Evolutionary conservation across 1,284 basidiomycete species (phyloP).

Genomic region (Malassezia furfur): DNA sequence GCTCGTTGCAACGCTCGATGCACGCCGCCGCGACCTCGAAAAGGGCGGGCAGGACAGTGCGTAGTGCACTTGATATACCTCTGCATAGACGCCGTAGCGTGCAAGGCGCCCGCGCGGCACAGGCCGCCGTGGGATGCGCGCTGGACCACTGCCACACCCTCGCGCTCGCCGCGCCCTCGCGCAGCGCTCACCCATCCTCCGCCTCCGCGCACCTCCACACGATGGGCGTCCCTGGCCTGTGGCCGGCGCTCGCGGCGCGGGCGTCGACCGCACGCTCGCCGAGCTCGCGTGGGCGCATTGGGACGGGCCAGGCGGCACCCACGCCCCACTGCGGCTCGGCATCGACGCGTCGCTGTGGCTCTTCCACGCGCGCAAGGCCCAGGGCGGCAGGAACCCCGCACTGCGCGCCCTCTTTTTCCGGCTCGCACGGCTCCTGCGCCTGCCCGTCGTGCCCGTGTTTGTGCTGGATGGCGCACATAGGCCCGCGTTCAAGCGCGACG

Average conservation of each 20-base stretch:
- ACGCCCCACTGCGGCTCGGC: slow-evolving; percentile 21
- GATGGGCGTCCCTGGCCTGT: slow-evolving; percentile 40
- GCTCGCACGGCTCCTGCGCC: slow-evolving; percentile 60
- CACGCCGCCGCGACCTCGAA: slow-evolving; percentile 35
- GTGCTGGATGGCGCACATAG: slow-evolving; percentile 85
- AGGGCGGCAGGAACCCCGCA: slow-evolving; percentile 51
- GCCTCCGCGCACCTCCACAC: too few species aligned
- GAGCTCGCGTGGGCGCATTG: slow-evolving; percentile 21
- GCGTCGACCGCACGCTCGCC: slow-evolving; percentile 23
- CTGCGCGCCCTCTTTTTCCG: slow-evolving; percentile 53
- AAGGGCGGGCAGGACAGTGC: background rate
- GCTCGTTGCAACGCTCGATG: slow-evolving; percentile 38
- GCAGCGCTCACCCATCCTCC: too few species aligned
- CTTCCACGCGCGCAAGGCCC: slow-evolving; percentile 50
- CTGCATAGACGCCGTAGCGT: too few species aligned
- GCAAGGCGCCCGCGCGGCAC: too few species aligned
- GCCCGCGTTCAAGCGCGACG: slow-evolving; percentile 68
- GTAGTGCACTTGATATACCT: background rate
- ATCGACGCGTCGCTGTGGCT: slow-evolving; percentile 50
- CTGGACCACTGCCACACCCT: too few species aligned
- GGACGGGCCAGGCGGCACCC: slow-evolving; percentile 12
- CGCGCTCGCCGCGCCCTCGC: too few species aligned
- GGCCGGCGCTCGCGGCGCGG: slow-evolving; percentile 29
- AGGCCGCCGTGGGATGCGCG: too few species aligned
- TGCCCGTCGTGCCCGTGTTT: slow-evolving; percentile 76